Conservation (phyloP, 2,329 filamentous ascomycete species). For the Zymoseptoria pseudotritici region DNA sequence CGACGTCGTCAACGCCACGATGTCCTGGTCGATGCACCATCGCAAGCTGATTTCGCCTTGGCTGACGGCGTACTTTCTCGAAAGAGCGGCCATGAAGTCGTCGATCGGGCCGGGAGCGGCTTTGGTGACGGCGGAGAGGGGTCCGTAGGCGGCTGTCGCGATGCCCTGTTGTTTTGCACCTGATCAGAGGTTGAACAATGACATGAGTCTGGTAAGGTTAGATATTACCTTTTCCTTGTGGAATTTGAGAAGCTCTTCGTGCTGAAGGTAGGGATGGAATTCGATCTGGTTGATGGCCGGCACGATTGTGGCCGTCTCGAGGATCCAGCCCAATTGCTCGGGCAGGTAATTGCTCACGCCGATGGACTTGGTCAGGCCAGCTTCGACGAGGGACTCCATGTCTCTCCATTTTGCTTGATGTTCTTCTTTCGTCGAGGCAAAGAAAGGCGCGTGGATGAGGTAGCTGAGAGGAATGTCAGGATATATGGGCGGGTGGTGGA, state of each 20-base stretch:
- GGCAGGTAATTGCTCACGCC: slow-evolving; percentile 56
- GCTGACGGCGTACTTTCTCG: slow-evolving; percentile 55
- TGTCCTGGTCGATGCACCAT: slow-evolving; percentile 55
- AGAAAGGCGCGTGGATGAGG: slow-evolving; percentile 56
- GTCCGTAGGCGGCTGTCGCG: slow-evolving; percentile 41
- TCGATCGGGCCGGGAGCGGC: slow-evolving; percentile 51
- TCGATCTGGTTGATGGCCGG: slow-evolving; percentile 22
- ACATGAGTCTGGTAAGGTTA: too few relatives aligned
- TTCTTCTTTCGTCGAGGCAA: slow-evolving; percentile 45
- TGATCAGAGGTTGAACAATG: too few relatives aligned
- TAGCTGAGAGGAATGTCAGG: slow-evolving; percentile 38
- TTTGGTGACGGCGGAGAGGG: slow-evolving; percentile 46
- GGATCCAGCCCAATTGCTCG: slow-evolving; percentile 47
- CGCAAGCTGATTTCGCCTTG: slow-evolving; percentile 51
- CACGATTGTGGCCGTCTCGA: slow-evolving; percentile 46
- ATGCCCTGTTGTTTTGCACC: slow-evolving; percentile 28
- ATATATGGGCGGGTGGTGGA: background rate
- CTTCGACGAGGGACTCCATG: slow-evolving; percentile 52
- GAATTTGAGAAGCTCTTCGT: slow-evolving; percentile 30
- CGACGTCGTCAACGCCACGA: slow-evolving; percentile 53
- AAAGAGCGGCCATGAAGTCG: slow-evolving; percentile 41
- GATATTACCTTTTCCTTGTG: slow-evolving; percentile 33
- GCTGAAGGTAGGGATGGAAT: slow-evolving; percentile 19
- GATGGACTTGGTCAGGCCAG: slow-evolving; percentile 53
- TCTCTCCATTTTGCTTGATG: slow-evolving; percentile 52